Percentiles rank a stretch among this genome's conserved stretches.
Conservation (phyloP, 495 filamentous ascomycete genomes). For the Cryomyces antarcticus region DNA sequence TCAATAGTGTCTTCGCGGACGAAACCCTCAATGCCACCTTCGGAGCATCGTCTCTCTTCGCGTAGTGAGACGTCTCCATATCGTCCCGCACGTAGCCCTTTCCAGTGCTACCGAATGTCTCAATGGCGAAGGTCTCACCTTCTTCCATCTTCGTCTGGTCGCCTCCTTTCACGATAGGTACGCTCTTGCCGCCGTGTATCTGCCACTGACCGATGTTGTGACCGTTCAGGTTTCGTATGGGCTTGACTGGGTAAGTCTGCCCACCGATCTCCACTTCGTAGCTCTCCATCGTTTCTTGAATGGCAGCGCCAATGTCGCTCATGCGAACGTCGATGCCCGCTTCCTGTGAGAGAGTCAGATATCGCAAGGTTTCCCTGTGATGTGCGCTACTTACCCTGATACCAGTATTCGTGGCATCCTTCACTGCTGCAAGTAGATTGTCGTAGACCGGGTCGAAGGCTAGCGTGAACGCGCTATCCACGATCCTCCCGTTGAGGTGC, state of each 20-base stretch:
- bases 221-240: slow-evolving; percentile 34
- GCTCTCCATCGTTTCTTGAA: slow-evolving; percentile 49
- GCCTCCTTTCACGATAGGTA: slow-evolving; percentile 38
- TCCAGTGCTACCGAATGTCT: slow-evolving; percentile 44
- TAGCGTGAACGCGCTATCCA: slow-evolving; percentile 45
- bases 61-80: slow-evolving; percentile 33
- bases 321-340: slow-evolving; percentile 43
- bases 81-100: slow-evolving; percentile 26
- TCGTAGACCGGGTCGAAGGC: slow-evolving; percentile 41
- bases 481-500: slow-evolving; percentile 44
- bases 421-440: slow-evolving; percentile 36
- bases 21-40: slow-evolving; percentile 29
- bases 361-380: no score
- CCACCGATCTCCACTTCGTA: slow-evolving; percentile 40
- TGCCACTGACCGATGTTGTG: slow-evolving; percentile 38
- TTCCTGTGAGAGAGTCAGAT: slow-evolving; percentile 14
- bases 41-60: slow-evolving; percentile 29
- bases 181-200: slow-evolving; percentile 40
- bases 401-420: slow-evolving; percentile 43
- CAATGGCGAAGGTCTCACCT: slow-evolving; percentile 43
- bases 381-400: slow-evolving; percentile 21
- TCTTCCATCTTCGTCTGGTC: slow-evolving; percentile 46
- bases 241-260: slow-evolving; percentile 34
- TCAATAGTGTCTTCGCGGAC: slow-evolving; percentile 35
- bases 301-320: slow-evolving; percentile 37